Conservation (phyloP, 192 early-diverging fungal species). For the Backusella australiensis region DNA sequence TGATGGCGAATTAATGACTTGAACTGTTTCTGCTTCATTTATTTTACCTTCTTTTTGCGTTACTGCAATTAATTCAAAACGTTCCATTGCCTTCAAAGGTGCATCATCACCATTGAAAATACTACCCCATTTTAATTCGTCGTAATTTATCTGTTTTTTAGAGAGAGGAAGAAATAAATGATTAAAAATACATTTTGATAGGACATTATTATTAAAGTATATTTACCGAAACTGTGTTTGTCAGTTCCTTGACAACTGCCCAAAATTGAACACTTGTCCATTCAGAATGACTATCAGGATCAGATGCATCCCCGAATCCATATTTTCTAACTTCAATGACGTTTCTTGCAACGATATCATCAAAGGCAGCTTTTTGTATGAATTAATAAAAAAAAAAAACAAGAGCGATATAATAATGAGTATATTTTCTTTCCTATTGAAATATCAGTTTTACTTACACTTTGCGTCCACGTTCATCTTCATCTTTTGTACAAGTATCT, state of each 20-base stretch:
- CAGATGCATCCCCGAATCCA: constrained; percentile 69
- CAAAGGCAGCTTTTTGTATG: constrained; percentile 59
- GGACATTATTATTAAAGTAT: background rate
- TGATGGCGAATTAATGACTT: background rate
- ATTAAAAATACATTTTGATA: background rate
- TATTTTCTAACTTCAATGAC: constrained; percentile 87
- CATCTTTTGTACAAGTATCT: constrained; percentile 88
- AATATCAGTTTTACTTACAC: constrained; percentile 39
- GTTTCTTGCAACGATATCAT: constrained; percentile 80
- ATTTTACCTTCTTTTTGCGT: constrained; percentile 65
- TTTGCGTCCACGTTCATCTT: constrained; percentile 58
- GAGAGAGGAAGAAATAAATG: background rate
- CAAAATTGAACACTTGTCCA: constrained; percentile 95
- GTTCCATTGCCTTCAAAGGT: constrained; percentile 83
- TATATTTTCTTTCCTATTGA: background rate
- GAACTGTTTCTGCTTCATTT: background rate
- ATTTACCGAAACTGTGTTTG: constrained; percentile 38
- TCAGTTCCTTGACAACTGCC: constrained; percentile 75
- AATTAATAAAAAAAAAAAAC: background rate
- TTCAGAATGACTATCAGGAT: constrained; percentile 34
- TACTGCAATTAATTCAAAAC: constrained; percentile 84
- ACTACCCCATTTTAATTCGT: constrained; percentile 75
- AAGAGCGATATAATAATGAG: background rate
- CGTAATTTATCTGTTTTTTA: constrained; percentile 63
- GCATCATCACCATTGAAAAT: constrained; percentile 86